phyloP scores from a whole-genome alignment of 495 filamentous ascomycete species.

The Penicillium desertorum region DNA sequence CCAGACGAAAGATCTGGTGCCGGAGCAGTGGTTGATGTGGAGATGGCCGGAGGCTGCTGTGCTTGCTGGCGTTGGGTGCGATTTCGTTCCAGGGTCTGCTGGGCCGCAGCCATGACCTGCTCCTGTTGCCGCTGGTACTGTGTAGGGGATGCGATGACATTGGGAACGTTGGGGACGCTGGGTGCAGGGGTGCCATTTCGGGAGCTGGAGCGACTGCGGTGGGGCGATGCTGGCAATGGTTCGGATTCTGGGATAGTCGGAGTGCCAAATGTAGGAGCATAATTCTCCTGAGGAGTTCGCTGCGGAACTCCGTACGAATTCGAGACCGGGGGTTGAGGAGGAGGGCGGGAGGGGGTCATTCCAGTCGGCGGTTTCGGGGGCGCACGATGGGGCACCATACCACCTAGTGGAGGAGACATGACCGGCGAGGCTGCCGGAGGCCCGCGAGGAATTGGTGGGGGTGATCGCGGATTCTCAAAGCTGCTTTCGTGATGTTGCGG shows the following conservation, averaged over 20 bases:
- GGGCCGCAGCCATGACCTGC: slow-evolving; percentile 71
- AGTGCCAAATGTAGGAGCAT: slow-evolving; percentile 29
- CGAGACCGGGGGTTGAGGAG: slow-evolving; percentile 52
- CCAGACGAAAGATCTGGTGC: slow-evolving; percentile 32
- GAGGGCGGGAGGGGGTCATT: slow-evolving; percentile 44
- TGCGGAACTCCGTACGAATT: slow-evolving; percentile 23
- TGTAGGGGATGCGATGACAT: slow-evolving; percentile 41
- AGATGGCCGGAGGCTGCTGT: slow-evolving; percentile 21
- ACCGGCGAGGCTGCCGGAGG: slow-evolving; percentile 24
- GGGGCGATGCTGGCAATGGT: slow-evolving; percentile 56
- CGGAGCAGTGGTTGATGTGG: slow-evolving; percentile 25
- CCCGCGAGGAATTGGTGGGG: slow-evolving; percentile 80
- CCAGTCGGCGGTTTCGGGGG: slow-evolving; percentile 45
- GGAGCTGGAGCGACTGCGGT: slow-evolving; percentile 43
- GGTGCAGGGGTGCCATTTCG: slow-evolving; percentile 41
- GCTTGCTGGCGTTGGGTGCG: slow-evolving; percentile 63
- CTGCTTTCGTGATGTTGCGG: slow-evolving; percentile 87
- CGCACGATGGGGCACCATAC: slow-evolving; percentile 45
- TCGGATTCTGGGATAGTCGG: slow-evolving; percentile 48
- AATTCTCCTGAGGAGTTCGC: slow-evolving; percentile 28
- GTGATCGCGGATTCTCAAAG: slow-evolving; percentile 94
- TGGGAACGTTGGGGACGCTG: slow-evolving; percentile 30
- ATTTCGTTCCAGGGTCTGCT: slow-evolving; percentile 65
- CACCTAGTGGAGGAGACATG: slow-evolving; percentile 37
- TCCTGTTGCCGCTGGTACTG: slow-evolving; percentile 86